A percentile compares a stretch with the other conserved stretches of the same genome.
phyloP scores from a whole-genome alignment of 129 eudicot species.

The Centrapalus pauciflorus region DNA sequence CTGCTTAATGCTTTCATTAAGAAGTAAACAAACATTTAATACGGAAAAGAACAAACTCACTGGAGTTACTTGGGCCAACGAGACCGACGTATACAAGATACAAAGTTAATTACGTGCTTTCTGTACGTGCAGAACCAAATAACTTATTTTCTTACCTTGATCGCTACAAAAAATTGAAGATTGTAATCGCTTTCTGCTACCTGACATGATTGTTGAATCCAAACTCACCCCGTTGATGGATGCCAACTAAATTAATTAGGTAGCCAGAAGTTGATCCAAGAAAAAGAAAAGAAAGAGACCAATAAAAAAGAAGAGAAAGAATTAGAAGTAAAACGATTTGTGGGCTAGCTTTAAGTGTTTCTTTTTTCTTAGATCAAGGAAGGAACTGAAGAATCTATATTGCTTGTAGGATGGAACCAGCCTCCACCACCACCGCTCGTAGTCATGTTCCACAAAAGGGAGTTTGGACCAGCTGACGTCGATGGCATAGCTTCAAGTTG shows the following conservation, averaged over 20 bases:
- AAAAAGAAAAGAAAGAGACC: neutral
- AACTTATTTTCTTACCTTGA: constrained; percentile 32
- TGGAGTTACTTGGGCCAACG: neutral
- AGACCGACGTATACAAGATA: constrained; percentile 47
- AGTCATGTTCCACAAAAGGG: constrained; percentile 42
- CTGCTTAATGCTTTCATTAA: no score
- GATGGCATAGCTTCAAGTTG: constrained; percentile 39
- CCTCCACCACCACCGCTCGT: constrained; percentile 37
- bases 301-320: neutral
- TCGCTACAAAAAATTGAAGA: constrained; percentile 19
- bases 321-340: neutral
- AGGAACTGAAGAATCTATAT: constrained; percentile 55
- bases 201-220: constrained; percentile 65
- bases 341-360: neutral
- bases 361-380: constrained; percentile 39
- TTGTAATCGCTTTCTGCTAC: constrained; percentile 28
- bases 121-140: constrained; percentile 20
- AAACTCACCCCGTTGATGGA: constrained; percentile 15
- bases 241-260: constrained; percentile 9
- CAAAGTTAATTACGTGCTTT: constrained; percentile 68
- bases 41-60: neutral
- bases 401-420: constrained; percentile 60
- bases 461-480: constrained; percentile 36
- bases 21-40: constrained; percentile 21
- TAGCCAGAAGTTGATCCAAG: constrained; percentile 8